Percentiles rank a stretch among this genome's conserved stretches.
phyloP scores from a whole-genome alignment of 1,284 basidiomycete genomes.

The Somion occarium region DNA sequence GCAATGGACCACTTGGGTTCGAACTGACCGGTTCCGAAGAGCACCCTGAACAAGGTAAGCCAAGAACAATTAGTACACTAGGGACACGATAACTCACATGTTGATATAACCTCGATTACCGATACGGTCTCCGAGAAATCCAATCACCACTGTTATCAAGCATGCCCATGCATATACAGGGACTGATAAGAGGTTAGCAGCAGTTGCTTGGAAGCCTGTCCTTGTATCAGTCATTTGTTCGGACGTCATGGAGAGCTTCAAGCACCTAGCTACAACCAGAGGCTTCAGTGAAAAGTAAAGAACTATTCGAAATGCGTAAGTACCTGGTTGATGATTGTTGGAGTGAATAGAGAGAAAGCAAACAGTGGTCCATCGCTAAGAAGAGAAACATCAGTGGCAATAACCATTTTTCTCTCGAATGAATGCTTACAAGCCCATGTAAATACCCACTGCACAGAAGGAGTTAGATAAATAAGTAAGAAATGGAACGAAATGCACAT shows the following conservation, averaged over 20 bases:
- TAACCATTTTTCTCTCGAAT: background rate
- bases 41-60: slow-evolving; percentile 8
- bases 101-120: slow-evolving; percentile 44
- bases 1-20: slow-evolving; percentile 5
- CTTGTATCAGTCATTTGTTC: background rate
- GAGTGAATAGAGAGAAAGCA: slow-evolving; percentile 52
- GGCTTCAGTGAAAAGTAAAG: too few species aligned
- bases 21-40: slow-evolving; percentile 19
- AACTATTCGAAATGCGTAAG: too few species aligned
- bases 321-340: slow-evolving; percentile 47
- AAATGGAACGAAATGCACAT: slow-evolving; percentile 12
- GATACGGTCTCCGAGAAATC: slow-evolving; percentile 42
- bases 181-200: slow-evolving; percentile 50
- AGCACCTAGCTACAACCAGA: too few species aligned
- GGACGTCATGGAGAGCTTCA: too few species aligned
- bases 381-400: background rate
- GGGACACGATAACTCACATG: slow-evolving; percentile 29
- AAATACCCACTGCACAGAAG: slow-evolving; percentile 35
- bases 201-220: slow-evolving; percentile 41
- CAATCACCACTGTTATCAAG: slow-evolving; percentile 42
- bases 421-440: slow-evolving; percentile 39
- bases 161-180: slow-evolving; percentile 49
- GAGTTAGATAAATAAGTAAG: background rate
- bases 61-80: background rate
- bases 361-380: slow-evolving; percentile 45